Evolutionary conservation across 2,329 filamentous ascomycete species (phyloP).

Genomic region (Zymoseptoria tritici): DNA sequence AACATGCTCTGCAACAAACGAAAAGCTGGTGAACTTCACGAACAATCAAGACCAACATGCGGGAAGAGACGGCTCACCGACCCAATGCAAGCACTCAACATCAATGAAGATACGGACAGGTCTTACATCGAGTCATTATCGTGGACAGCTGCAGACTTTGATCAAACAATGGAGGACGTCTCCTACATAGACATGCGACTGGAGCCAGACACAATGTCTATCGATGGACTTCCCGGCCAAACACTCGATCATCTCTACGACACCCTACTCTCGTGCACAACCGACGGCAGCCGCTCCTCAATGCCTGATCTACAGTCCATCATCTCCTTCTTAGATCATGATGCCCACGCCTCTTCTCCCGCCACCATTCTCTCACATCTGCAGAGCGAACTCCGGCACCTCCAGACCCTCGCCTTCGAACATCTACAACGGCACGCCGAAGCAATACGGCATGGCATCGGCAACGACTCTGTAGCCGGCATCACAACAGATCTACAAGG

Average conservation of each 20-base stretch:
- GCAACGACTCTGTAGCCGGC: too few species aligned
- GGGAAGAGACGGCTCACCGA: background rate
- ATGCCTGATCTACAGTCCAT: background rate
- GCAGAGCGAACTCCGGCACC: background rate
- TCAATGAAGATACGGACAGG: background rate
- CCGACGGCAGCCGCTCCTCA: background rate
- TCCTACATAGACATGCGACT: background rate
- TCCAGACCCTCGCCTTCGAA: background rate
- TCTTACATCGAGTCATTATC: background rate
- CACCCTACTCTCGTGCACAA: background rate
- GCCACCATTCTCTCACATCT: background rate
- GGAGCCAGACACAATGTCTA: background rate
- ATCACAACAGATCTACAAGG: background rate
- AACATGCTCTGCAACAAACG: background rate
- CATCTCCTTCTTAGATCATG: background rate
- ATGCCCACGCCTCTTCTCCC: background rate
- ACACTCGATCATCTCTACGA: background rate
- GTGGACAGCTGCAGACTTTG: background rate
- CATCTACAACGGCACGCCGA: background rate
- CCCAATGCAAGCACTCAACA: background rate
- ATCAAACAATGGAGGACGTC: background rate
- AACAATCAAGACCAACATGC: background rate
- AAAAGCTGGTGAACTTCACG: background rate
- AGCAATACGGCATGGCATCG: background rate
- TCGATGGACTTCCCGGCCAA: background rate